Percentiles rank a stretch among this genome's conserved stretches.
Conservation (phyloP, 257 asterid genomes). For the Primulina tabacum region DNA sequence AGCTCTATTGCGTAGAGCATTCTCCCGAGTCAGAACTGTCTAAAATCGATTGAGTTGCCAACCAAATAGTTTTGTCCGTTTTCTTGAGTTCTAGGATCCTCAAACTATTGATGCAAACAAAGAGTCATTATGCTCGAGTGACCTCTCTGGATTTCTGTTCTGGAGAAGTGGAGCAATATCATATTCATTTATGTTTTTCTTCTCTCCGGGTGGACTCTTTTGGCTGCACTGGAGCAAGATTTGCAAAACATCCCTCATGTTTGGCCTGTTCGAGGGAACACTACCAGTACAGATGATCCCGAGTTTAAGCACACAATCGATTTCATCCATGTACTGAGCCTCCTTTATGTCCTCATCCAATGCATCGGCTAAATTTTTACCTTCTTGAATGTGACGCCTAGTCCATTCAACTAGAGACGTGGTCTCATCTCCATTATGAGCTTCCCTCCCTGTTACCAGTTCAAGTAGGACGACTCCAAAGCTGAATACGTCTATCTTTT, state of each 20-base stretch:
- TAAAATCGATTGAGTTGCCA: background rate
- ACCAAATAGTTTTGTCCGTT: background rate
- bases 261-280: conserved; percentile 65
- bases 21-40: background rate
- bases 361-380: conserved; percentile 37
- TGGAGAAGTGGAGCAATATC: conserved; percentile 69
- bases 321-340: conserved; percentile 47
- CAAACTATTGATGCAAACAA: conserved; percentile 36
- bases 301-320: conserved; percentile 53
- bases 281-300: conserved; percentile 68
- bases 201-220: conserved; percentile 28
- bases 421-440: conserved; percentile 62
- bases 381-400: conserved; percentile 53
- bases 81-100: conserved; percentile 1
- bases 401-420: conserved; percentile 83
- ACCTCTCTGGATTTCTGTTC: conserved; percentile 30
- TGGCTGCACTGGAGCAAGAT: conserved; percentile 47
- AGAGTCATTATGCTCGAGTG: conserved; percentile 29
- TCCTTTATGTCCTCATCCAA: conserved; percentile 67
- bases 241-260: conserved; percentile 65
- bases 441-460: conserved; percentile 70
- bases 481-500: conserved; percentile 87
- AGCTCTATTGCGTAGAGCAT: background rate
- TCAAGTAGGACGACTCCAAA: conserved; percentile 88
- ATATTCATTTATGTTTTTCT: conserved; percentile 34